Base-by-base conservation (phyloP, 2,329 filamentous ascomycete species). In the Alternaria burnsii region DNA sequence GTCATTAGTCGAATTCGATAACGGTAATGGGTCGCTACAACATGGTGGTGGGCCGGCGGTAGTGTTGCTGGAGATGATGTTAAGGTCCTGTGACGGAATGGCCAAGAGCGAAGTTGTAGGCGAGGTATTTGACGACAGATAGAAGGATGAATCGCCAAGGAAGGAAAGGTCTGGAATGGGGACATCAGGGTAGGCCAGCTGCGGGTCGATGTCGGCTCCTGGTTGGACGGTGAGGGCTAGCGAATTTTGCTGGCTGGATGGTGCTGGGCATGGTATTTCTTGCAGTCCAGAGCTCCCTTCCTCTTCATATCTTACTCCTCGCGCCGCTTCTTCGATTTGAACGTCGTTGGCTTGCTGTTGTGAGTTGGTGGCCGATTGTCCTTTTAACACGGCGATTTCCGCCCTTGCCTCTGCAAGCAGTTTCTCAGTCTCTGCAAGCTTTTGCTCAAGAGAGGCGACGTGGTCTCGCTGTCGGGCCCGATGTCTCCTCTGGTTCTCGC, bases 401-500 rank as follows among this genome's bases (percentile, higher is more conserved):
- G 63, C 63, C 28, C 65, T 57, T 6, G 74, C 73, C 5, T 65
- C 68, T 1, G 62, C 65, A 1, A 78, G 63, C 52, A 68, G 58
- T n/a, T 58, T 47, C 41, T 78, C 72, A 5, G 71, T 67, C 8
- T 76, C 73, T 11, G 67, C 66, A 8, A 78, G 69, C 60, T 70
- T 69, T 18, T 68, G 55, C 65, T 83, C 81, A 1, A 83, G 71
- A 1, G 76, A 73, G 2, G 75, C 67, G 26, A 84, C 77, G 38
- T 78, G 76, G 38, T 77, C 74, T 47, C 79, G 81, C 42, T 79
- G 76, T 30, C 80, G 74, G 9, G 82, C 82, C 5, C 83, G 81
- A 65, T 85, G 83, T 24, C 83, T 79, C 40, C 83, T 80, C 67
- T 85, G 83, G 63, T 85, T 86, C 46, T 85, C 80, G n/a, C 83